These are phyloP conservation scores for Rubia peregrina DNA, from an alignment of 305 asterid species.

Conservation along the genomic window DNA sequence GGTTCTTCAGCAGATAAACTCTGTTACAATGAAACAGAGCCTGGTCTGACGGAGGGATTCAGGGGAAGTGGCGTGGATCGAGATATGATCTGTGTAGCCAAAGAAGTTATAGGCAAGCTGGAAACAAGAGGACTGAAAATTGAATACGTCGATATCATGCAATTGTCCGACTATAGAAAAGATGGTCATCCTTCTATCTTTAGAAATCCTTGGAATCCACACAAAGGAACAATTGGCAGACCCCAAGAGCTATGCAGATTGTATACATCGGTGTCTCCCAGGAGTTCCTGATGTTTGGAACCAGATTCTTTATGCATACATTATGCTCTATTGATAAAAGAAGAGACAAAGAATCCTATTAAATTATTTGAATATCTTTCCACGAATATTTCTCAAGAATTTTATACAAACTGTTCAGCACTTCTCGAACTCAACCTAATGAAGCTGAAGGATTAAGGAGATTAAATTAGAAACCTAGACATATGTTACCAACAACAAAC, in stretches of 20 bases:
- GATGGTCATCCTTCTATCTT: conserved; percentile 49
- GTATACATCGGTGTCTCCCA: conserved; percentile 43
- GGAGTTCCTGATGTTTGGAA: conserved; percentile 43
- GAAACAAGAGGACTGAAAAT: conserved; percentile 32
- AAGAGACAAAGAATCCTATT: not conserved
- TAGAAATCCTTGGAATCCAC: conserved; percentile 23
- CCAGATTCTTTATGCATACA: conserved; percentile 26
- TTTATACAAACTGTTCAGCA: not conserved
- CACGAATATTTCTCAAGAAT: not conserved
- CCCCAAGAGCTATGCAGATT: conserved; percentile 31
- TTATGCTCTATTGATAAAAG: conserved; percentile 9
- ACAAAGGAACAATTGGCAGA: conserved; percentile 16
- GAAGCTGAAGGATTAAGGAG: not conserved
- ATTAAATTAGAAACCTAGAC: not conserved
- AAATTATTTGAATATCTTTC: not conserved
- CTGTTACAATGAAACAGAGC: conserved; percentile 32
- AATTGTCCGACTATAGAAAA: conserved; percentile 42
- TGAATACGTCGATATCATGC: conserved; percentile 46
- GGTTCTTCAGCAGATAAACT: conserved; percentile 17
- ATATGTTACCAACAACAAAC: not conserved
- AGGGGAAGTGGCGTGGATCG: conserved; percentile 29
- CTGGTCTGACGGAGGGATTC: conserved; percentile 20
- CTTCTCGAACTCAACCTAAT: not conserved
- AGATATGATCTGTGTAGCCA: conserved; percentile 27
- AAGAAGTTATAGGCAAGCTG: conserved; percentile 17